A percentile compares a stretch with the other conserved stretches of the same genome.
Evolutionary conservation across 2,329 filamentous ascomycete genomes (phyloP).

Genomic region (Trichoderma koningiopsis): DNA sequence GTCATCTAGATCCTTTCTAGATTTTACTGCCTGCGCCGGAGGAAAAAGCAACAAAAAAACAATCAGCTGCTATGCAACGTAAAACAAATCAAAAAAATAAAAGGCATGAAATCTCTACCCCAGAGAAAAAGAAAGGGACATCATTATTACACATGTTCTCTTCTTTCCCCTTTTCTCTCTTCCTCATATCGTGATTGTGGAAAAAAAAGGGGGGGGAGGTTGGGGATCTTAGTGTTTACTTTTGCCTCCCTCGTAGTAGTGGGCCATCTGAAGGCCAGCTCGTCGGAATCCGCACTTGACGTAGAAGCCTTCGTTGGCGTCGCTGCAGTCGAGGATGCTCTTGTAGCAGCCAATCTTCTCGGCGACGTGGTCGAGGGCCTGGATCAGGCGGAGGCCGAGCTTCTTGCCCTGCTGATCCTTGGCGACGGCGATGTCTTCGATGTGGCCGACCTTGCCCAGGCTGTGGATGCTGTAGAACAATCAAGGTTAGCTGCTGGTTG

Average conservation of each 20-base stretch:
- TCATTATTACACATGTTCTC: neutral
- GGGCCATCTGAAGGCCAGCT: constrained; percentile 93
- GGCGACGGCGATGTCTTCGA: constrained; percentile 95
- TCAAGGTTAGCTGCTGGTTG: constrained; percentile 28
- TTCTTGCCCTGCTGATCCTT: constrained; percentile 98
- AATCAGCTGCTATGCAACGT: constrained; percentile 25
- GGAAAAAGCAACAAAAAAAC: constrained; percentile 2
- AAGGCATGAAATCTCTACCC: neutral
- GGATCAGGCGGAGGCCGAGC: constrained; percentile 86
- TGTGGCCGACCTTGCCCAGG: constrained; percentile 85
- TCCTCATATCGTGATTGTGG: neutral
- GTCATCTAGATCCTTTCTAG: constrained; percentile 15
- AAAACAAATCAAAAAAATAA: neutral
- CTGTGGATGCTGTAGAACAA: constrained; percentile 66
- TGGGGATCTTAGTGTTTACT: constrained; percentile 43
- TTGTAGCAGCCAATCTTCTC: constrained; percentile 93
- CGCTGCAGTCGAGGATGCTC: constrained; percentile 94
- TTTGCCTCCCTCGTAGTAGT: constrained; percentile 74
- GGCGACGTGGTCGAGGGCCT: constrained; percentile 87
- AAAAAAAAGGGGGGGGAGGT: neutral
- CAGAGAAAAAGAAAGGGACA: neutral
- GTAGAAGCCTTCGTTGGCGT: constrained; percentile 96
- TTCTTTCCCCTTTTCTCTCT: neutral
- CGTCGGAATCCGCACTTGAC: constrained; percentile 95
- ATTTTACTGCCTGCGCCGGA: constrained; percentile 26